A percentile compares a stretch with the other conserved stretches of the same genome.
These are phyloP conservation scores for Leccinum truebloodii DNA, from an alignment of 768 basidiomycete genomes.

Conservation along the genomic window DNA sequence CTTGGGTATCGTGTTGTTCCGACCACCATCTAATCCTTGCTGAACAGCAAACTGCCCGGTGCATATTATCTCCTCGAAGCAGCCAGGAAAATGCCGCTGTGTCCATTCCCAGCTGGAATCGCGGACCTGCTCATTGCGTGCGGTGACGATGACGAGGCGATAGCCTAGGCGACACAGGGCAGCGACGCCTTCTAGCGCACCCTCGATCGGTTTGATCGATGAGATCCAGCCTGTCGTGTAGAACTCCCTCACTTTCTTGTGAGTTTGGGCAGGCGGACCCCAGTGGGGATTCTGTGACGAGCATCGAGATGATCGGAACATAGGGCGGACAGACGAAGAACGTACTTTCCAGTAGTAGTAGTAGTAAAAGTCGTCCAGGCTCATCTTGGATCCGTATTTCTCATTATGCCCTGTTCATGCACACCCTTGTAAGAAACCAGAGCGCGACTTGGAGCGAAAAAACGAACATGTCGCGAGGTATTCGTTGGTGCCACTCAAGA, in stretches of 20 bases:
- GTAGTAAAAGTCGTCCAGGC: conserved; percentile 60
- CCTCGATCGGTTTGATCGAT: conserved; percentile 52
- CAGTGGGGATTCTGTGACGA: conserved; percentile 50
- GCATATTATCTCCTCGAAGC: conserved; percentile 64
- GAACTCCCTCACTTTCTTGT: conserved; percentile 57
- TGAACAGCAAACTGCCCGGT: conserved; percentile 69
- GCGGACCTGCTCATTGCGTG: conserved; percentile 56
- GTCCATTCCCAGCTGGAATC: conserved; percentile 69
- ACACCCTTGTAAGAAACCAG: background rate
- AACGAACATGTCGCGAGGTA: conserved; percentile 53
- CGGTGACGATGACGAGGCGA: conserved; percentile 73
- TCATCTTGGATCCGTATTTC: conserved; percentile 54
- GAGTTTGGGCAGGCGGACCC: conserved; percentile 60
- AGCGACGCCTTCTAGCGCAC: conserved; percentile 59
- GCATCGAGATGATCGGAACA: conserved; percentile 1
- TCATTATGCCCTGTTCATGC: conserved; percentile 62
- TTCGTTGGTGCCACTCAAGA: conserved; percentile 62
- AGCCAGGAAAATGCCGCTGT: conserved; percentile 60
- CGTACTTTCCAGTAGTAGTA: conserved; percentile 77
- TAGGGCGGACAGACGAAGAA: background rate
- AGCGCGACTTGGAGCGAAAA: background rate
- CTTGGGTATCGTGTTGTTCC: conserved; percentile 43
- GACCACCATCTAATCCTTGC: conserved; percentile 31
- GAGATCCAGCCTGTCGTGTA: conserved; percentile 53
- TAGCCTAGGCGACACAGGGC: conserved; percentile 63